Percentiles rank a stretch among this genome's conserved stretches.
Evolutionary conservation across 139 green algal species (phyloP).

Genomic region (Picochlorum sp.): DNA sequence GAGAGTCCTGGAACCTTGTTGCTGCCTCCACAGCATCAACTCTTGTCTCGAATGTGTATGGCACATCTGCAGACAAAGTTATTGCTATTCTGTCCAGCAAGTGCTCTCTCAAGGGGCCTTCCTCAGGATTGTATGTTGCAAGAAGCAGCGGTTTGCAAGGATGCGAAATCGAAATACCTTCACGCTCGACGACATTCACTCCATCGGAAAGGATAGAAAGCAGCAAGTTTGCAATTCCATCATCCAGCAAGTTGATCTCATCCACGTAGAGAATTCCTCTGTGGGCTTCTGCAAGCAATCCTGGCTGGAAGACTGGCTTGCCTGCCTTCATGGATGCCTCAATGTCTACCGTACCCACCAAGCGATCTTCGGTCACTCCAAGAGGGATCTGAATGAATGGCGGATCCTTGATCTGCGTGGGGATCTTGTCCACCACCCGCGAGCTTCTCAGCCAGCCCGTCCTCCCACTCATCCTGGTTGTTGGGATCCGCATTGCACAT

Average conservation of each 20-base stretch:
- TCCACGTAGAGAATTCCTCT: slow-evolving; percentile 86
- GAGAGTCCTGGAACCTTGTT: slow-evolving; percentile 52
- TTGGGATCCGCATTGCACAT: slow-evolving; percentile 92
- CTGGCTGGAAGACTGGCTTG: slow-evolving; percentile 95
- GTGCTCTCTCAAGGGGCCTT: slow-evolving; percentile 90
- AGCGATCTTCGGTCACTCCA: slow-evolving; percentile 95
- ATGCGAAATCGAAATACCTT: slow-evolving; percentile 93
- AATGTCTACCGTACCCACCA: slow-evolving; percentile 98
- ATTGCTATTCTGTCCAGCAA: slow-evolving; percentile 96
- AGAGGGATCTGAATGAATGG: slow-evolving; percentile 97
- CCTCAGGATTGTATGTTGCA: slow-evolving; percentile 97
- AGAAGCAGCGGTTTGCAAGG: slow-evolving; percentile 93
- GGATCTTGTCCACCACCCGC: slow-evolving; percentile 21
- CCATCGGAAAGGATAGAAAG: slow-evolving; percentile 90
- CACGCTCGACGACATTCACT: slow-evolving; percentile 92
- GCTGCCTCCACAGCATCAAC: slow-evolving; percentile 70
- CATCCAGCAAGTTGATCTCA: slow-evolving; percentile 98
- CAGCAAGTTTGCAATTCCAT: slow-evolving; percentile 97
- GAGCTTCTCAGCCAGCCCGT: slow-evolving; percentile 61
- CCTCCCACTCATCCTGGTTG: slow-evolving; percentile 76
- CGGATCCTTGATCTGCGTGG: slow-evolving; percentile 48
- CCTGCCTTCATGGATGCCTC: slow-evolving; percentile 95
- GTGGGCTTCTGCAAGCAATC: slow-evolving; percentile 92
- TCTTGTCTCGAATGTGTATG: slow-evolving; percentile 62
- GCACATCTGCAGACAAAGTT: slow-evolving; percentile 77